Evolutionary conservation across 805 yeast species (phyloP).

Genomic region (Cyberlindnera meyerae): DNA sequence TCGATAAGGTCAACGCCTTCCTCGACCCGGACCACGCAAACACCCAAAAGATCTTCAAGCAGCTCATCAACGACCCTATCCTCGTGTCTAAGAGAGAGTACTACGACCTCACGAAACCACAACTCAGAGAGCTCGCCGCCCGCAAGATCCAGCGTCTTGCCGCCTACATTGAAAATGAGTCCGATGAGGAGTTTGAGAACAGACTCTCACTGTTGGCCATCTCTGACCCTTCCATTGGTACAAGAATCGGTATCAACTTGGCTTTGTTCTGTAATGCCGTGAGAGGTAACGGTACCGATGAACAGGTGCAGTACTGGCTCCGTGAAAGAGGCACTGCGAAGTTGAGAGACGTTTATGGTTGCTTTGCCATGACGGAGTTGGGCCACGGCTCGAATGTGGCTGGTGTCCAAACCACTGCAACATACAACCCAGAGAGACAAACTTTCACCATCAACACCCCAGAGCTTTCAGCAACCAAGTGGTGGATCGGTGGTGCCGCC

Average conservation of each 20-base stretch:
- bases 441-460: conserved; percentile 81
- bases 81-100: conserved; percentile 47
- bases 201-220: conserved; percentile 55
- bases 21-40: conserved; percentile 46
- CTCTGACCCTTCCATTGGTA: conserved; percentile 74
- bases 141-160: conserved; percentile 57
- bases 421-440: conserved; percentile 59
- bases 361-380: conserved; percentile 90
- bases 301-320: conserved; percentile 83
- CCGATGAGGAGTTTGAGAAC: conserved; percentile 42
- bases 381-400: conserved; percentile 96
- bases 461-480: conserved; percentile 85
- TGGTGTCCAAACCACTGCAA: conserved; percentile 88
- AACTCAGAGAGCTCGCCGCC: conserved; percentile 59
- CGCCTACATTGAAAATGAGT: conserved; percentile 48
- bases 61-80: conserved; percentile 64
- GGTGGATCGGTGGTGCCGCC: conserved; percentile 99
- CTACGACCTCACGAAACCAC: conserved; percentile 52
- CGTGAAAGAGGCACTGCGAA: conserved; percentile 56
- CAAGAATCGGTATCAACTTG: conserved; percentile 83
- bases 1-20: conserved; percentile 48
- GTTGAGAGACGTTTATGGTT: conserved; percentile 62
- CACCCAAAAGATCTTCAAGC: conserved; percentile 47
- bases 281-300: conserved; percentile 82
- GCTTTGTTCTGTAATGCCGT: conserved; percentile 80